Conservation (phyloP, 2,329 filamentous ascomycete genomes). For the Talaromyces pinophilus region DNA sequence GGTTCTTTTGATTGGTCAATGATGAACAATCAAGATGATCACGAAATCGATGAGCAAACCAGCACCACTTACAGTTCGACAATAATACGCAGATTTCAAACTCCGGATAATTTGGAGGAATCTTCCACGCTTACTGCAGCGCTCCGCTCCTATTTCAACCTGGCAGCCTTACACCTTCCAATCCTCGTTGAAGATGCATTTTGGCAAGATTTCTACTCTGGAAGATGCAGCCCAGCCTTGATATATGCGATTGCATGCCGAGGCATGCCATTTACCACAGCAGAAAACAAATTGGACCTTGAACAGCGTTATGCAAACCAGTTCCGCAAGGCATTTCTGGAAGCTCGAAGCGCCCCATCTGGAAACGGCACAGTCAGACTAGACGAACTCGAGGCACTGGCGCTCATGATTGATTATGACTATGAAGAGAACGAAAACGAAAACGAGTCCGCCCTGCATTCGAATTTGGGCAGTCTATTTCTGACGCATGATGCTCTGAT, state of each 20-base stretch:
- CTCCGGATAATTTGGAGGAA: not conserved
- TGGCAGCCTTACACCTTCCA: not conserved
- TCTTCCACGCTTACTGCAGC: not conserved
- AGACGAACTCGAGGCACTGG: slow-evolving; percentile 5
- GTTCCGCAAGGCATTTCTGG: not conserved
- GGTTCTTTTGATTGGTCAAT: not conserved
- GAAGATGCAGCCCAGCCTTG: not conserved
- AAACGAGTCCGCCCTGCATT: not conserved
- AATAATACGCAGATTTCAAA: not conserved
- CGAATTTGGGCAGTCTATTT: not conserved
- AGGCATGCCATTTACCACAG: not conserved
- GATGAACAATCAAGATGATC: not conserved
- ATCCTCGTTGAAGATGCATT: slow-evolving; percentile 6
- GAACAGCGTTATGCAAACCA: not conserved
- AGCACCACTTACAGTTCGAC: not conserved
- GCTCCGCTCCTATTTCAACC: not conserved
- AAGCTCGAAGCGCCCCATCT: not conserved
- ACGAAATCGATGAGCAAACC: not conserved
- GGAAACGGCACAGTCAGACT: not conserved
- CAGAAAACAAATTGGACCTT: not conserved
- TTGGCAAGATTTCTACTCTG: not conserved
- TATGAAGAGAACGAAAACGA: not conserved
- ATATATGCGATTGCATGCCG: slow-evolving; percentile 2
- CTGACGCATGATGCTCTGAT: not conserved
- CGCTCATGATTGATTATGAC: slow-evolving; percentile 5